Conservation (phyloP, 345 rosid species). For the Leavenworthia alabamica region DNA sequence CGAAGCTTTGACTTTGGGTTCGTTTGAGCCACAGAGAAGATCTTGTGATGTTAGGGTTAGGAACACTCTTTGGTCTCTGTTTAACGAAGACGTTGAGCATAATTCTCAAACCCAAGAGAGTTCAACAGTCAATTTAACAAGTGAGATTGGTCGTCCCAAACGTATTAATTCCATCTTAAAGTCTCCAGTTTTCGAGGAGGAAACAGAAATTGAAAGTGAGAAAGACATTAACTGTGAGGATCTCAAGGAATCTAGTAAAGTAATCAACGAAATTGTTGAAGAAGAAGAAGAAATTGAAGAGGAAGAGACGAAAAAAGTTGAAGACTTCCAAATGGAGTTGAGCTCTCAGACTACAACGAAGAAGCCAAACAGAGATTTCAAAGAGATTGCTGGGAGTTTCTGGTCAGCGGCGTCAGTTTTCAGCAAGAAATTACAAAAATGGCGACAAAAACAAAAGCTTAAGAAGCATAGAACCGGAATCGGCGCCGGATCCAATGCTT, state of each 20-base stretch:
- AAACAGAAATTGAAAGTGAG: constrained; percentile 34
- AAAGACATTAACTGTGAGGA: constrained; percentile 28
- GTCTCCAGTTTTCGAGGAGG: constrained; percentile 46
- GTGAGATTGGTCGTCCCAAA: constrained; percentile 38
- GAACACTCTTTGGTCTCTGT: constrained; percentile 71
- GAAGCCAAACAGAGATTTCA: constrained; percentile 55
- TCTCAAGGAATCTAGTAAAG: constrained; percentile 35
- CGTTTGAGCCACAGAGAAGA: constrained; percentile 90
- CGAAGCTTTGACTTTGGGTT: constrained; percentile 66
- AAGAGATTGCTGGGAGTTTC: constrained; percentile 79
- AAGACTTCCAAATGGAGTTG: constrained; percentile 68
- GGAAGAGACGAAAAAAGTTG: constrained; percentile 55
- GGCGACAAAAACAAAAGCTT: constrained; percentile 92
- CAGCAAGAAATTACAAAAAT: constrained; percentile 89
- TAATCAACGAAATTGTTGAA: constrained; percentile 25
- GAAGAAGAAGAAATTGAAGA: constrained; percentile 36
- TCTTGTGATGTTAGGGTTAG: constrained; percentile 95
- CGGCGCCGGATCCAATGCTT: constrained; percentile 50
- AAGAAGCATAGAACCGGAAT: constrained; percentile 45
- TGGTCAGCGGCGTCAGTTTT: constrained; percentile 97
- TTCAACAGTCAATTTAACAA: not conserved
- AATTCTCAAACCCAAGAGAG: constrained; percentile 34
- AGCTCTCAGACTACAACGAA: constrained; percentile 58
- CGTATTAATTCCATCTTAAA: constrained; percentile 29
- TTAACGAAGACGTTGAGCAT: constrained; percentile 55